A percentile compares a stretch with the other conserved stretches of the same genome.
Conservation (phyloP, 2,329 filamentous ascomycete species). For the Paraphaeosphaeria sporulosa region DNA sequence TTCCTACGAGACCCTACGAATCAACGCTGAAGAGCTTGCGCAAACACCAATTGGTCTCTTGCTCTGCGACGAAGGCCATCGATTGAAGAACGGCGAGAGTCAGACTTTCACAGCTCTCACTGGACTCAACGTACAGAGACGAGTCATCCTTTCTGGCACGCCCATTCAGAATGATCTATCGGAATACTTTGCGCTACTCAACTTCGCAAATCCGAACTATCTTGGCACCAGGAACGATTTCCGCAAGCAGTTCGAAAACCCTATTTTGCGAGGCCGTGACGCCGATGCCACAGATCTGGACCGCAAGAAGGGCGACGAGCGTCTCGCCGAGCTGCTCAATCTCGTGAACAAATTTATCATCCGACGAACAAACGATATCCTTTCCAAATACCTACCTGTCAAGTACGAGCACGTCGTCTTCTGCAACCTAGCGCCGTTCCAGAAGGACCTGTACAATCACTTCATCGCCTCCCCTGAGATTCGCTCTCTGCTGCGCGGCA, state of each 20-base stretch:
- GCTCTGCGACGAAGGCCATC: conserved; percentile 95
- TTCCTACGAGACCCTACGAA: conserved; percentile 92
- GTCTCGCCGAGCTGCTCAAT: conserved; percentile 78
- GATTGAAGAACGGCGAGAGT: conserved; percentile 94
- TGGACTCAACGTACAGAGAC: conserved; percentile 84
- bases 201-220: conserved; percentile 93
- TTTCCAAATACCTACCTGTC: conserved; percentile 96
- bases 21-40: conserved; percentile 90
- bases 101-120: conserved; percentile 94
- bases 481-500: conserved; percentile 87
- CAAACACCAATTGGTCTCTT: conserved; percentile 90
- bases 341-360: conserved; percentile 99
- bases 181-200: conserved; percentile 94
- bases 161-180: conserved; percentile 99
- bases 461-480: conserved; percentile 97
- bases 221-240: conserved; percentile 91
- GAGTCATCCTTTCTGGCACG: conserved; percentile 94
- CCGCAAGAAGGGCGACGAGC: conserved; percentile 81
- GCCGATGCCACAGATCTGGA: conserved; percentile 86
- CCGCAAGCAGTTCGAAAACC: conserved; percentile 90
- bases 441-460: conserved; percentile 92
- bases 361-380: conserved; percentile 93
- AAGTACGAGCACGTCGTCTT: conserved; percentile 99
- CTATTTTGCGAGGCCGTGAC: conserved; percentile 90
- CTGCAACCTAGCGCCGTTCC: conserved; percentile 92